Evolutionary conservation across 768 basidiomycete species (phyloP).

Genomic region (Amanita pallidorosea): DNA sequence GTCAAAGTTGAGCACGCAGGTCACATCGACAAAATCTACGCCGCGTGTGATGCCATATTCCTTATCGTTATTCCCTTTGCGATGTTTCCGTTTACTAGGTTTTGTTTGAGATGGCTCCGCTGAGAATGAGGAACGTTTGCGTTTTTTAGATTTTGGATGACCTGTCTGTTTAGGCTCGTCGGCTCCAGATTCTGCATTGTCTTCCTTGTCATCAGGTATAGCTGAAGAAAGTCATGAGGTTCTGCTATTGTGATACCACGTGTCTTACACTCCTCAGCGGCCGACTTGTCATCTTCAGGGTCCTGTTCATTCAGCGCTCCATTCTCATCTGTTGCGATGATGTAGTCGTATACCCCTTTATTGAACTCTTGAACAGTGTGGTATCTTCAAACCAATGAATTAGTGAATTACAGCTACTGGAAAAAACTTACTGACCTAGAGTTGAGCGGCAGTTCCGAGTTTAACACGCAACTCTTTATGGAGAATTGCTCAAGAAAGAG

Average conservation of each 20-base stretch:
- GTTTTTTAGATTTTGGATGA: slow-evolving; percentile 30
- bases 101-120: slow-evolving; percentile 30
- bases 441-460: slow-evolving; percentile 91
- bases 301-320: slow-evolving; percentile 40
- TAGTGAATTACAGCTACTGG: background rate
- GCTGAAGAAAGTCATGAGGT: slow-evolving; percentile 23
- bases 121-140: slow-evolving; percentile 35
- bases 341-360: slow-evolving; percentile 96
- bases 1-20: slow-evolving; percentile 98
- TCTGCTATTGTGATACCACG: background rate
- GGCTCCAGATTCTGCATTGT: slow-evolving; percentile 10
- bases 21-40: slow-evolving; percentile 93
- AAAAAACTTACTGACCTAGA: slow-evolving; percentile 45
- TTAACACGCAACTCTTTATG: slow-evolving; percentile 91
- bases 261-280: slow-evolving; percentile 16
- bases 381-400: slow-evolving; percentile 39
- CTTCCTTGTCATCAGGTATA: slow-evolving; percentile 25
- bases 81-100: slow-evolving; percentile 40
- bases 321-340: slow-evolving; percentile 94
- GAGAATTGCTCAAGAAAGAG: slow-evolving; percentile 98
- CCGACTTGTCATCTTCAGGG: slow-evolving; percentile 24
- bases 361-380: slow-evolving; percentile 99
- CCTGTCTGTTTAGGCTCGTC: slow-evolving; percentile 10
- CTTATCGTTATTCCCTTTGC: slow-evolving; percentile 40
- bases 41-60: slow-evolving; percentile 95